Base-by-base conservation (phyloP, 352 stramenopile genomes). In the Pythium dissotocum region DNA sequence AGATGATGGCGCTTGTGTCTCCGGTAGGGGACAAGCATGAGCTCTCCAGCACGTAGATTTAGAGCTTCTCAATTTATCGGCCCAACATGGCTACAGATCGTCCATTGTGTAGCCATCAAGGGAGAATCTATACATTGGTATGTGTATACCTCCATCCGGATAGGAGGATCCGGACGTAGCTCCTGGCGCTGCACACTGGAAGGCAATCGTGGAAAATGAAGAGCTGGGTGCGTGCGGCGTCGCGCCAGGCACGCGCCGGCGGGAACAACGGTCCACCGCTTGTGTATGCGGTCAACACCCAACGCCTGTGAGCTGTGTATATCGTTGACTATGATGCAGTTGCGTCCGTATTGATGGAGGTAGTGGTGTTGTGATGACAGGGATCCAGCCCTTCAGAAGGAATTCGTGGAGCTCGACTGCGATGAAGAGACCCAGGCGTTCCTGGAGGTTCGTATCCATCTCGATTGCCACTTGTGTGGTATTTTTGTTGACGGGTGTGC, bases 391-490 rank as follows among this genome's bases (percentile, higher is more conserved):
- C 72, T 95, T 26, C 76, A 83, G 67, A 75, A 74, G 24, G 75
- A 82, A 7, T 93, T 91, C 66, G 69, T 93, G 65, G 76, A 89
- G 55, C 59, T 93, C 12, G 81, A 95, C 55, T 90, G 82, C 52
- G 87, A 95, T 57, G 69, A 86, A 42, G 87, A 93, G 70, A 93
- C 87, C 13, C 72, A 88, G 53, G 63, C 64, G 21, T 95, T 95
- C 65, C 71, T 95, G 5, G 66, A 91, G 54, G 87, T 93, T 72
- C 26, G 65, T 28, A 35, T 54, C 1, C 12, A 24, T 42, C 10
- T 9, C 2, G 16, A 44, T 8, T 53, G 3, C 21, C 14, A 28
- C 33, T 32, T 52, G 36, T 46, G 24, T 21, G 14, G 64, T 12
- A 54, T 38, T 54, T 38, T 4, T 30, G 24, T 26, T 56, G 38